Percentiles rank a stretch among this genome's conserved stretches.
These are phyloP conservation scores for Dendrothele bispora DNA, from an alignment of 768 basidiomycete genomes.

Conservation along the genomic window DNA sequence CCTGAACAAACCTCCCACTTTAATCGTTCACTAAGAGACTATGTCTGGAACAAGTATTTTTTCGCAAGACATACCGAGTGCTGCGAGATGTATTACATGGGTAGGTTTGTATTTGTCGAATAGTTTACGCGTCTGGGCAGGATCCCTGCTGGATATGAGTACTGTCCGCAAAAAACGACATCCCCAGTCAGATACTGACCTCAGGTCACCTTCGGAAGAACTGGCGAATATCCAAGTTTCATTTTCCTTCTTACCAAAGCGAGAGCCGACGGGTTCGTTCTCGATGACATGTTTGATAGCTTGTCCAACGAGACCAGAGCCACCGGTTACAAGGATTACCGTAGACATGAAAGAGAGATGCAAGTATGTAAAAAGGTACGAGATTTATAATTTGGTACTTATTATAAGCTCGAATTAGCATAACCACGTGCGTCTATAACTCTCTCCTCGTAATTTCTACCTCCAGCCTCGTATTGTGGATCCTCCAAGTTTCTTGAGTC, in stretches of 20 bases:
- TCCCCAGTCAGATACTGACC: conserved; percentile 39
- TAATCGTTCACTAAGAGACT: conserved; percentile 6
- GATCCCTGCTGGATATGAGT: conserved; percentile 51
- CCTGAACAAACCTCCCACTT: conserved; percentile 92
- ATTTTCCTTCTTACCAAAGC: conserved; percentile 71
- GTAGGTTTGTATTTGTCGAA: conserved; percentile 94
- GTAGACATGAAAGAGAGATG: conserved; percentile 27
- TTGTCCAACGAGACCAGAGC: conserved; percentile 84
- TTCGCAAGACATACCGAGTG: conserved; percentile 61
- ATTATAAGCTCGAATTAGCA: not conserved
- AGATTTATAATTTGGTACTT: not conserved
- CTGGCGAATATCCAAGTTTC: conserved; percentile 88
- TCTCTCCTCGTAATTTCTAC: not conserved
- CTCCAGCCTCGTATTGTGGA: not conserved
- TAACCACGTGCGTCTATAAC: not conserved
- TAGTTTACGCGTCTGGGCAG: conserved; percentile 63
- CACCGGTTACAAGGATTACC: conserved; percentile 82
- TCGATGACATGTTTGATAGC: conserved; percentile 80
- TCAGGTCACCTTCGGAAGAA: conserved; percentile 81
- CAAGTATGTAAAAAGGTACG: not conserved
- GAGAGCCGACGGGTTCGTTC: conserved; percentile 73
- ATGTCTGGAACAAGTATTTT: not conserved
- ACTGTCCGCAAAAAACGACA: not conserved
- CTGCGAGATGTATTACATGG: conserved; percentile 95
- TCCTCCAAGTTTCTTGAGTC: not conserved